Evolutionary conservation across 106 monocot species (phyloP).

Genomic region (Dendrobium chrysotoxum): DNA sequence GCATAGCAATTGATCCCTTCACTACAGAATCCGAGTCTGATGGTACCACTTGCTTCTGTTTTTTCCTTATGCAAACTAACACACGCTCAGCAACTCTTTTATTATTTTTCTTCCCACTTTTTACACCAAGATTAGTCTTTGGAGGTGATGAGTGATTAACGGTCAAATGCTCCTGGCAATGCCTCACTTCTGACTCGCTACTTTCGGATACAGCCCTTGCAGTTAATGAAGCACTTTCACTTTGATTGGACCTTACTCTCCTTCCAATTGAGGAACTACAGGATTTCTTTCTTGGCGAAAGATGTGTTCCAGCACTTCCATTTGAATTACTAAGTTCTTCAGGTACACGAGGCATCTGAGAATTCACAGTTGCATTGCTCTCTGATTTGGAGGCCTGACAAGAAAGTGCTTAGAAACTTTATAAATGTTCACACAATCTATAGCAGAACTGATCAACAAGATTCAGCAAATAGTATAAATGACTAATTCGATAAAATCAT

Average conservation of each 20-base stretch:
- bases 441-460: not conserved
- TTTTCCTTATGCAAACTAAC: slow-evolving; percentile 68
- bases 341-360: slow-evolving; percentile 20
- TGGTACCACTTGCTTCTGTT: slow-evolving; percentile 47
- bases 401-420: not conserved
- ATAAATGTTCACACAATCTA: not conserved
- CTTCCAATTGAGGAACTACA: slow-evolving; percentile 29
- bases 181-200: slow-evolving; percentile 79
- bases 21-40: slow-evolving; percentile 68
- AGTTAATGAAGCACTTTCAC: slow-evolving; percentile 84
- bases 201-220: slow-evolving; percentile 68
- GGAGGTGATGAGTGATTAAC: slow-evolving; percentile 33
- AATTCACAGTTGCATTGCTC: slow-evolving; percentile 23
- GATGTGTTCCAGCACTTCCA: slow-evolving; percentile 22
- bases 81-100: slow-evolving; percentile 87
- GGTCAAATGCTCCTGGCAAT: slow-evolving; percentile 14
- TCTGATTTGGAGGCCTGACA: slow-evolving; percentile 51
- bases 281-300: slow-evolving; percentile 34
- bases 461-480: not conserved
- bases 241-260: slow-evolving; percentile 49
- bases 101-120: slow-evolving; percentile 55
- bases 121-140: slow-evolving; percentile 34
- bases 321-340: slow-evolving; percentile 47
- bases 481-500: not conserved
- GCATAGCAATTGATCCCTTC: slow-evolving; percentile 31